Evolutionary conservation across 495 filamentous ascomycete genomes (phyloP).

Genomic region (Chaetomium tenue): DNA sequence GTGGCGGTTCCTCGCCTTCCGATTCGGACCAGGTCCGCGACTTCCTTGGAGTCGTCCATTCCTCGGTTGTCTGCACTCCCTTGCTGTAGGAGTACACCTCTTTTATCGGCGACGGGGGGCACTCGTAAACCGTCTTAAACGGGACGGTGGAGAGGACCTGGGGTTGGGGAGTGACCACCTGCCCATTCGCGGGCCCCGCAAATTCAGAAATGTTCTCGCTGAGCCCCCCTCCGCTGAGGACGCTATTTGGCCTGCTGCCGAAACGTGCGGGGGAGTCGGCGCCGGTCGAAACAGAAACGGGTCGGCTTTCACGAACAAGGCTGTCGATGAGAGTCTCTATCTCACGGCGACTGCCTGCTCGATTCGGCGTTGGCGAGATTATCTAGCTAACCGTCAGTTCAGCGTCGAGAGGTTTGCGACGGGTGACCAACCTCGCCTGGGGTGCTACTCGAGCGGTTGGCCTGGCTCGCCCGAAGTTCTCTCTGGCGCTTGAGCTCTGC

Average conservation of each 20-base stretch:
- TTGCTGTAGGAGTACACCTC: constrained; percentile 94
- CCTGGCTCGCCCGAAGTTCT: constrained; percentile 73
- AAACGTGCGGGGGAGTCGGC: constrained; percentile 60
- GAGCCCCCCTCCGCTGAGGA: constrained; percentile 70
- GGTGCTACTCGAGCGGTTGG: constrained; percentile 60
- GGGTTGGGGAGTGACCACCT: constrained; percentile 33
- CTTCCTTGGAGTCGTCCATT: constrained; percentile 56
- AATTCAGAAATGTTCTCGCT: constrained; percentile 65
- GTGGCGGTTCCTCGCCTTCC: constrained; percentile 57
- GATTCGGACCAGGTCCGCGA: constrained; percentile 52
- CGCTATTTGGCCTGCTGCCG: constrained; percentile 81
- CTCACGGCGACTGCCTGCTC: constrained; percentile 69
- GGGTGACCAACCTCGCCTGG: constrained; percentile 49
- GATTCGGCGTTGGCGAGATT: constrained; percentile 63
- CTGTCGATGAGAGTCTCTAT: constrained; percentile 79
- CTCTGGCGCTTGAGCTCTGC: constrained; percentile 92
- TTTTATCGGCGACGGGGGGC: constrained; percentile 65
- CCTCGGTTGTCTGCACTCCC: constrained; percentile 79
- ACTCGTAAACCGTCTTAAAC: constrained; percentile 71
- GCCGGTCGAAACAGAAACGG: constrained; percentile 67
- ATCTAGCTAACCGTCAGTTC: constrained; percentile 48
- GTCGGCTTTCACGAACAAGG: constrained; percentile 73
- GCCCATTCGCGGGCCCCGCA: constrained; percentile 41
- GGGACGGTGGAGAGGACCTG: constrained; percentile 61
- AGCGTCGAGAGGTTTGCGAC: constrained; percentile 24